Conservation (phyloP, 2,329 filamentous ascomycete species). For the Chrysosporium queenslandicum region DNA sequence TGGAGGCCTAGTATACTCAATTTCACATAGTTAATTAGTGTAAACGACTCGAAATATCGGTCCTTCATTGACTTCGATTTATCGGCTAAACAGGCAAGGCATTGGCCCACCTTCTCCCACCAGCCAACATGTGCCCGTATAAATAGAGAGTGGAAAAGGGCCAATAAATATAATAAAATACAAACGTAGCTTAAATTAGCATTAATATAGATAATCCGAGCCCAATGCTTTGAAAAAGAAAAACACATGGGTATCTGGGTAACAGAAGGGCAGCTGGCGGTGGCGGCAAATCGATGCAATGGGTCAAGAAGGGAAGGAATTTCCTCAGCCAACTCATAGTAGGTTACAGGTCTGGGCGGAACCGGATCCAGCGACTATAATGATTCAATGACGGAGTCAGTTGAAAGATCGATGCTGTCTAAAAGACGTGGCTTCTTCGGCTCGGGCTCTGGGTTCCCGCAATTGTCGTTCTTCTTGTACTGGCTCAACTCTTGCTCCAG, state of each 20-base stretch:
- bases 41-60: too few relatives aligned
- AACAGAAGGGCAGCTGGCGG: background rate
- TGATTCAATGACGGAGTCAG: background rate
- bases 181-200: constrained; percentile 1
- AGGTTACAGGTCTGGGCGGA: background rate
- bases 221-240: constrained; percentile 3
- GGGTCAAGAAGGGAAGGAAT: background rate
- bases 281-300: background rate
- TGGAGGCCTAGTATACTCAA: too few relatives aligned
- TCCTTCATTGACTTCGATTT: too few relatives aligned
- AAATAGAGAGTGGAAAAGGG: constrained; percentile 2
- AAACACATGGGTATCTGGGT: constrained; percentile 9
- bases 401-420: constrained; percentile 39
- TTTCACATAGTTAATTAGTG: too few relatives aligned
- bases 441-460: constrained; percentile 36
- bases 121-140: background rate
- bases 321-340: background rate
- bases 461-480: constrained; percentile 13
- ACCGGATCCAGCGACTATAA: background rate
- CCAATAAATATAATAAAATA: background rate
- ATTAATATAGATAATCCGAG: constrained; percentile 4
- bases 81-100: too few relatives aligned
- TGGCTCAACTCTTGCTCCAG: constrained; percentile 49
- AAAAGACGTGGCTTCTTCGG: constrained; percentile 49
- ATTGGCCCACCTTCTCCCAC: background rate